Evolutionary conservation across 2,329 filamentous ascomycete genomes (phyloP).

Genomic region (Diplodia sapinea): DNA sequence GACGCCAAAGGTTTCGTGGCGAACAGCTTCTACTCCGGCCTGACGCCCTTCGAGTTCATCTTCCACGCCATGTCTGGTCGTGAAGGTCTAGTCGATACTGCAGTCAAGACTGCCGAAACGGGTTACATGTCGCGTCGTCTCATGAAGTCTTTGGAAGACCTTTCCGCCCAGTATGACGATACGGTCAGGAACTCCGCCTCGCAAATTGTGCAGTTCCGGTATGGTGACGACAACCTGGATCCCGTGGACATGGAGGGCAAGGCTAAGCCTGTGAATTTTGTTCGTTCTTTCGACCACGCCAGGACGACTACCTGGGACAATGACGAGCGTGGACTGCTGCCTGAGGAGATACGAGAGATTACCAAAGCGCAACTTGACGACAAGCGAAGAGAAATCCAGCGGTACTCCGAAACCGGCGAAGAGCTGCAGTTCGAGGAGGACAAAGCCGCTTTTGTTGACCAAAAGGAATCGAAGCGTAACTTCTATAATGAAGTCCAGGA

Average conservation of each 20-base stretch:
- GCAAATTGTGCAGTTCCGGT: slow-evolving; percentile 94
- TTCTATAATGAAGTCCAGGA: slow-evolving; percentile 80
- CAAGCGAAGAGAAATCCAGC: slow-evolving; percentile 67
- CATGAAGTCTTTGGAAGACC: slow-evolving; percentile 97
- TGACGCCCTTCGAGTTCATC: slow-evolving; percentile 89
- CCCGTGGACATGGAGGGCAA: slow-evolving; percentile 97
- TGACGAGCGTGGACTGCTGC: slow-evolving; percentile 72
- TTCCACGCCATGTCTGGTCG: slow-evolving; percentile 98
- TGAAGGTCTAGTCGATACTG: slow-evolving; percentile 98
- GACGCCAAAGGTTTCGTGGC: slow-evolving; percentile 94
- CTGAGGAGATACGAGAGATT: slow-evolving; percentile 72
- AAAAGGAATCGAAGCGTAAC: slow-evolving; percentile 75
- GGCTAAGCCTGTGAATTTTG: slow-evolving; percentile 89
- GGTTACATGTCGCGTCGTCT: slow-evolving; percentile 98
- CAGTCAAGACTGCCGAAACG: slow-evolving; percentile 97
- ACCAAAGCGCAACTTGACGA: slow-evolving; percentile 71
- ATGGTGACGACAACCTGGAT: slow-evolving; percentile 93
- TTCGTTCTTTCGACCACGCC: slow-evolving; percentile 84
- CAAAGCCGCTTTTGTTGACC: slow-evolving; percentile 59
- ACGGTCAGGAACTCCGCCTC: slow-evolving; percentile 91
- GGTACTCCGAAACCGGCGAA: slow-evolving; percentile 38
- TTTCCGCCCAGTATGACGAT: slow-evolving; percentile 91
- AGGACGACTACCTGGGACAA: slow-evolving; percentile 82
- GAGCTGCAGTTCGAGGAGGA: slow-evolving; percentile 42
- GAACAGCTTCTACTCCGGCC: slow-evolving; percentile 95